Conservation (phyloP, 345 rosid species). For the Barbarea vulgaris region DNA sequence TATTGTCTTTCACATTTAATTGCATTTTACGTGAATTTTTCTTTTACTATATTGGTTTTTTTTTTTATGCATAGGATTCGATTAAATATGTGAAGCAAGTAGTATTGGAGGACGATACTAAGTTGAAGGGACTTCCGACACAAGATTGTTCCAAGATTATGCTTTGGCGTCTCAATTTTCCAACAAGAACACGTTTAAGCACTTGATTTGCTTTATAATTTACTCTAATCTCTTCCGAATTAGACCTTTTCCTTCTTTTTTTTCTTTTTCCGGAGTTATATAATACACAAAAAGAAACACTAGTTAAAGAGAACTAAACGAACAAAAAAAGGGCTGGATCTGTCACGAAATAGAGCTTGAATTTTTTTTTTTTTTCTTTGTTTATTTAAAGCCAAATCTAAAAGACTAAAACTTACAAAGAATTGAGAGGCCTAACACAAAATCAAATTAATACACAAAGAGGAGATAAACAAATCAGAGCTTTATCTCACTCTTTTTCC, state of each 20-base stretch:
- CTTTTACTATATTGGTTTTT: background rate
- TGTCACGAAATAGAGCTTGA: background rate
- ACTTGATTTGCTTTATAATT: conserved; percentile 33
- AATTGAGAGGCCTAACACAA: background rate
- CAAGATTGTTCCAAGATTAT: conserved; percentile 81
- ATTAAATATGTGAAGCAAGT: conserved; percentile 82
- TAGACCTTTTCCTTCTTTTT: background rate
- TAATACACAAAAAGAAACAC: background rate
- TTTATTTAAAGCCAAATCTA: background rate
- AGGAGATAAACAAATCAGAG: background rate
- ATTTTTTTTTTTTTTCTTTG: background rate
- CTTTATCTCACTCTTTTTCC: too few relatives aligned
- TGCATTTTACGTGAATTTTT: background rate
- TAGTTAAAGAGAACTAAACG: background rate
- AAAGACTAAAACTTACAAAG: background rate
- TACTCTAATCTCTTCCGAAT: conserved; percentile 16
- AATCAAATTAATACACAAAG: background rate
- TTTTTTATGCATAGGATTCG: conserved; percentile 58
- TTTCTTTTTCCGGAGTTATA: background rate
- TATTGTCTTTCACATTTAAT: background rate
- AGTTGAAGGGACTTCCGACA: conserved; percentile 70
- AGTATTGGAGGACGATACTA: conserved; percentile 77
- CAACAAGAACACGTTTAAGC: conserved; percentile 34
- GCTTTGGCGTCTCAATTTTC: conserved; percentile 77
- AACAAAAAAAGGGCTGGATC: background rate